These are phyloP conservation scores for Saccharomycopsis crataegensis DNA, from an alignment of 1,139 yeast genomes.

Conservation along the genomic window DNA sequence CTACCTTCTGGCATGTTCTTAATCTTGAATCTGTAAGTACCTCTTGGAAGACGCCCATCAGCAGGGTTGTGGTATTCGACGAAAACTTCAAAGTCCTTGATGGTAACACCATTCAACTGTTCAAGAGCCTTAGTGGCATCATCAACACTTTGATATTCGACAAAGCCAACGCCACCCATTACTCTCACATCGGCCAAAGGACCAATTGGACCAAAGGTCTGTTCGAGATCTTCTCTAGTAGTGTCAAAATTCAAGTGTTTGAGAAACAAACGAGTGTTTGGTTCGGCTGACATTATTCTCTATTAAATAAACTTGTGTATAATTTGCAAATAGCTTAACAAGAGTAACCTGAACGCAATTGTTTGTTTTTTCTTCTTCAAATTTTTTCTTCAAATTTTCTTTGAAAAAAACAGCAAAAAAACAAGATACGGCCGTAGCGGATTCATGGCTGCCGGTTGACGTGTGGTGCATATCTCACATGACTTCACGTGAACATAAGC, in stretches of 20 bases:
- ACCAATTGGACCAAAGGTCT: constrained; percentile 58
- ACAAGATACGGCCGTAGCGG: too few species aligned
- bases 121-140: constrained; percentile 61
- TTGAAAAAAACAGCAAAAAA: too few species aligned
- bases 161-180: constrained; percentile 71
- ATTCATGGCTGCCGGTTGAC: too few species aligned
- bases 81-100: constrained; percentile 58
- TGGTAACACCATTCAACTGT: constrained; percentile 46
- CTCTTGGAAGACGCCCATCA: constrained; percentile 40
- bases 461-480: too few species aligned
- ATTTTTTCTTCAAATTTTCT: too few species aligned
- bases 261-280: constrained; percentile 15
- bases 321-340: background rate
- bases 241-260: constrained; percentile 18
- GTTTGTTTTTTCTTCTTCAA: too few species aligned
- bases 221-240: constrained; percentile 49
- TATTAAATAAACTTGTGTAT: background rate
- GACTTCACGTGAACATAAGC: too few species aligned
- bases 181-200: constrained; percentile 60
- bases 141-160: constrained; percentile 60
- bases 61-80: constrained; percentile 52
- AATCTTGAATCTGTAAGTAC: constrained; percentile 65
- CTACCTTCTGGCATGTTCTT: constrained; percentile 65
- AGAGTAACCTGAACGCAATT: background rate
- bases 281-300: background rate